Percentiles rank a stretch among this genome's conserved stretches.
These are phyloP conservation scores for Oryza australiensis DNA, from an alignment of 176 grass and related monocot species.

Conservation along the genomic window DNA sequence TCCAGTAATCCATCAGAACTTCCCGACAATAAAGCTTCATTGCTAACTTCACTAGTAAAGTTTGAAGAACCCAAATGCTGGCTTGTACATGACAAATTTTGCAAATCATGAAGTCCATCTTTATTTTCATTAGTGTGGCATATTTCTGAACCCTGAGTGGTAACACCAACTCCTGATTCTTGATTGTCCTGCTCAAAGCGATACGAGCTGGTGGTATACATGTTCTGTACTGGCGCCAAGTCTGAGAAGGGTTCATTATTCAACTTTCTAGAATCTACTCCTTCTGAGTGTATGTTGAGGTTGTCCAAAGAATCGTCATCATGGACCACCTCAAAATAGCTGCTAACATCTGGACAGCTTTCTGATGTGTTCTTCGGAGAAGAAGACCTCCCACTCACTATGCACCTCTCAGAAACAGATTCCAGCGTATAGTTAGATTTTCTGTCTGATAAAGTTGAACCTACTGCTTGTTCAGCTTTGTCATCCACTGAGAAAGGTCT, in stretches of 20 bases:
- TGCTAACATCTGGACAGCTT: slow-evolving; percentile 46
- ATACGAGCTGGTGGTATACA: slow-evolving; percentile 41
- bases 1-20: slow-evolving; percentile 84
- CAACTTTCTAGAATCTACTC: slow-evolving; percentile 33
- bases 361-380: slow-evolving; percentile 40
- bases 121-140: slow-evolving; percentile 28
- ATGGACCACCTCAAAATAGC: slow-evolving; percentile 48
- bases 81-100: slow-evolving; percentile 35
- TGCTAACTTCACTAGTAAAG: slow-evolving; percentile 34
- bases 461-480: slow-evolving; percentile 36
- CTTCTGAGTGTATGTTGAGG: slow-evolving; percentile 27
- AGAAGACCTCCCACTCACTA: slow-evolving; percentile 34
- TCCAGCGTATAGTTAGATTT: slow-evolving; percentile 27
- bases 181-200: slow-evolving; percentile 44
- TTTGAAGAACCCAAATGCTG: slow-evolving; percentile 18
- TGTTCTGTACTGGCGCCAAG: slow-evolving; percentile 41
- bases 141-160: slow-evolving; percentile 26
- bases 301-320: slow-evolving; percentile 47
- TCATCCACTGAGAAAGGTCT: slow-evolving; percentile 31
- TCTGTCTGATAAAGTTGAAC: slow-evolving; percentile 31
- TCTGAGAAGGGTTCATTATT: slow-evolving; percentile 45
- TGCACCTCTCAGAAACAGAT: slow-evolving; percentile 38
- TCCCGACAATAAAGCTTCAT: slow-evolving; percentile 31
- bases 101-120: slow-evolving; percentile 32
- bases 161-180: slow-evolving; percentile 18